phyloP scores from a whole-genome alignment of 2,329 filamentous ascomycete species.

The Tothia fuscella region DNA sequence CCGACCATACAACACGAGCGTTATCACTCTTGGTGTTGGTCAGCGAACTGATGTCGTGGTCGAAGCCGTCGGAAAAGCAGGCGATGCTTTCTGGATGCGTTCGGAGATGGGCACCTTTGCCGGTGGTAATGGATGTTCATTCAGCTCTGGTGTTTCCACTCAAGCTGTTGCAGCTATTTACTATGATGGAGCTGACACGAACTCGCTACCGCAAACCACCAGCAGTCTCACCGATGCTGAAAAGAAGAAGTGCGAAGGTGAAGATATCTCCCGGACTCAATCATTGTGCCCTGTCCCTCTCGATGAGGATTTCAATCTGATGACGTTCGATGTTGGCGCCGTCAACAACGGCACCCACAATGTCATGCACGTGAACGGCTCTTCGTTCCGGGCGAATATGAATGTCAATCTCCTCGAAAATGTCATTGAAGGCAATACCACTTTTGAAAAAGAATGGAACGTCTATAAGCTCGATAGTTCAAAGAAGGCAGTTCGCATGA shows the following conservation, averaged over 20 bases:
- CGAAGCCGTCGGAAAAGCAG: slow-evolving; percentile 15
- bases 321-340: slow-evolving; percentile 10
- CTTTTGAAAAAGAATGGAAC: slow-evolving; percentile 31
- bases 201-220: slow-evolving; percentile 31
- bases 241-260: slow-evolving; percentile 42
- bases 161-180: slow-evolving; percentile 50
- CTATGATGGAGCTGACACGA: slow-evolving; percentile 47
- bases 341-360: slow-evolving; percentile 16
- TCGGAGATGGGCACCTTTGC: slow-evolving; percentile 13
- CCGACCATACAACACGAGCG: slow-evolving; percentile 26
- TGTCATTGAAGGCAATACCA: slow-evolving; percentile 21
- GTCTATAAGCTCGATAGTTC: slow-evolving; percentile 36
- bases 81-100: slow-evolving; percentile 22
- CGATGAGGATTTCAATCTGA: not conserved
- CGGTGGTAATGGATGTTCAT: slow-evolving; percentile 24
- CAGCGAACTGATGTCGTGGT: slow-evolving; percentile 14
- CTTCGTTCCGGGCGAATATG: slow-evolving; percentile 23
- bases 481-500: slow-evolving; percentile 34
- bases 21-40: slow-evolving; percentile 26
- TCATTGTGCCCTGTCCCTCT: slow-evolving; percentile 40
- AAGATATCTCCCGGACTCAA: slow-evolving; percentile 39
- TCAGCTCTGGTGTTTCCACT: slow-evolving; percentile 27
- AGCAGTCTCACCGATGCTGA: slow-evolving; percentile 31
- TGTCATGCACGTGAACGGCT: slow-evolving; percentile 19
- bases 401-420: slow-evolving; percentile 27